These are phyloP conservation scores for Penicillium steckii DNA, from an alignment of 495 filamentous ascomycete genomes.

Conservation along the genomic window DNA sequence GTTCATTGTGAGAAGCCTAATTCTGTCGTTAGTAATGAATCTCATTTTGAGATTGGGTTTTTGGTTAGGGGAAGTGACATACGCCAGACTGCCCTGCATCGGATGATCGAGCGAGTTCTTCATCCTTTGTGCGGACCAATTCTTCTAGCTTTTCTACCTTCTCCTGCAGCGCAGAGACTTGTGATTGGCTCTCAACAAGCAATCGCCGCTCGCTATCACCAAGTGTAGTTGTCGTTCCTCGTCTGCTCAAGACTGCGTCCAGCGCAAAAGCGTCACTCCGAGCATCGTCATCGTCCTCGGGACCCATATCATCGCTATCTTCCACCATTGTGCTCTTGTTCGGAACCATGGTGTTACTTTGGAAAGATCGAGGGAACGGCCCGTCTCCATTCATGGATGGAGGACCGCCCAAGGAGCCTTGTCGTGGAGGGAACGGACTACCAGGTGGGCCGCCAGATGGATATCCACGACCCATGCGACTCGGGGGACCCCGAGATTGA, in stretches of 20 bases:
- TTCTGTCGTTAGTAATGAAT: background rate
- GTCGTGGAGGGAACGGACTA: conserved; percentile 44
- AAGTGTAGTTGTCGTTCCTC: conserved; percentile 49
- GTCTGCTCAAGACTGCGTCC: conserved; percentile 56
- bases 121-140: conserved; percentile 55
- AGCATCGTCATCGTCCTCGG: conserved; percentile 62
- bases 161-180: conserved; percentile 70
- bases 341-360: conserved; percentile 93
- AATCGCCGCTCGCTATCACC: conserved; percentile 68
- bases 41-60: background rate
- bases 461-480: conserved; percentile 39
- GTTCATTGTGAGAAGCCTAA: conserved; percentile 46
- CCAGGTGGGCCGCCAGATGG: conserved; percentile 39
- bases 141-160: conserved; percentile 72
- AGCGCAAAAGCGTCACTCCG: conserved; percentile 64
- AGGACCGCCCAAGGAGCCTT: conserved; percentile 47
- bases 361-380: conserved; percentile 84
- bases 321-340: conserved; percentile 99
- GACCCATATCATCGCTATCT: conserved; percentile 77
- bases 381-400: conserved; percentile 44
- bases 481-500: conserved; percentile 40
- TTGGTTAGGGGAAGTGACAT: background rate
- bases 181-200: conserved; percentile 72
- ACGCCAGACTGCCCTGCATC: conserved; percentile 23
- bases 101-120: conserved; percentile 48